phyloP scores from a whole-genome alignment of 345 rosid genomes.

The Eucalyptus sp. region DNA sequence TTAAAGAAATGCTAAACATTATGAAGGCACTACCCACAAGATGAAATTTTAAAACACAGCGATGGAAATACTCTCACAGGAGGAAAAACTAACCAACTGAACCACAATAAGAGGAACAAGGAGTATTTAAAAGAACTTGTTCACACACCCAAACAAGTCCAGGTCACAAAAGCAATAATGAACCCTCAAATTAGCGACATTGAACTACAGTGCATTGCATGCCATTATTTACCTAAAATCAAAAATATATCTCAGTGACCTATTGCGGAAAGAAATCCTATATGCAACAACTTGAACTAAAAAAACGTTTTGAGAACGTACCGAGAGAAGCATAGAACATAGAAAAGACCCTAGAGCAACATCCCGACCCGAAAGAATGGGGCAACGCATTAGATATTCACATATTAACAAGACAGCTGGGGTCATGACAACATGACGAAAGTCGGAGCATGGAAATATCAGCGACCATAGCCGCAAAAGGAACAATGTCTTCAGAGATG shows the following conservation, averaged over 20 bases:
- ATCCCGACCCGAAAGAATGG: slow-evolving; percentile 68
- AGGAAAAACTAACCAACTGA: not conserved
- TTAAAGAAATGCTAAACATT: not conserved
- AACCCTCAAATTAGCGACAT: not conserved
- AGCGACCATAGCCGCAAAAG: slow-evolving; percentile 88
- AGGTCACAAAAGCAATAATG: not conserved
- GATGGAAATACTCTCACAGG: not conserved
- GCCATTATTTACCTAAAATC: not conserved
- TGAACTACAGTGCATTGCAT: not conserved
- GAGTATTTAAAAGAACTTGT: not conserved
- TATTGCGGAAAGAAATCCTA: not conserved
- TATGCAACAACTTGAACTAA: not conserved
- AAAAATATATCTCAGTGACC: not conserved
- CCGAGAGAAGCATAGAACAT: slow-evolving; percentile 76
- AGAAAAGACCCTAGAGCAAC: slow-evolving; percentile 76
- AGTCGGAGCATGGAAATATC: slow-evolving; percentile 95
- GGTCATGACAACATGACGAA: slow-evolving; percentile 87
- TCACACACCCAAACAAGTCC: not conserved
- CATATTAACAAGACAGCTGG: slow-evolving; percentile 77
- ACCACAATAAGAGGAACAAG: not conserved
- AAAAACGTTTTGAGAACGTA: slow-evolving; percentile 13
- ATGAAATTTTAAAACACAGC: not conserved
- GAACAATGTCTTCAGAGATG: slow-evolving; percentile 75
- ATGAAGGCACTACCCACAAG: not conserved
- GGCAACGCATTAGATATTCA: slow-evolving; percentile 94